phyloP scores from a whole-genome alignment of 495 filamentous ascomycete genomes.

The Neurospora sp. region DNA sequence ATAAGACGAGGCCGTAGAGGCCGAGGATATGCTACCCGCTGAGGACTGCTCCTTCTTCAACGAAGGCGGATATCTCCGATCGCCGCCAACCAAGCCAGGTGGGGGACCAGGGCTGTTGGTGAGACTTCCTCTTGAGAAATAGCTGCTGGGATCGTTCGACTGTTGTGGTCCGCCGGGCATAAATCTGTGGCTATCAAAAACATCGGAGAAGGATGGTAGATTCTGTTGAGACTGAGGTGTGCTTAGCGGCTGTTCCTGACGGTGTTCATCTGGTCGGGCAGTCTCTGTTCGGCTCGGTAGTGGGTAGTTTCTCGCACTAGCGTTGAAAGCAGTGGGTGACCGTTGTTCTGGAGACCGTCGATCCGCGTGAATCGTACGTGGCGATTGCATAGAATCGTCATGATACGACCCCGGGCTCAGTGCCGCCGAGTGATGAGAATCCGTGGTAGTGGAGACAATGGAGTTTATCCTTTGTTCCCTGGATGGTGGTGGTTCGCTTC shows the following conservation, averaged over 20 bases:
- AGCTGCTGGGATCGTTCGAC: conserved; percentile 12
- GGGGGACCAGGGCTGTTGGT: conserved; percentile 10
- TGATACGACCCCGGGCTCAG: conserved; percentile 15
- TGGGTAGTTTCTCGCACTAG: conserved; percentile 6
- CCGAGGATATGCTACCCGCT: conserved; percentile 24
- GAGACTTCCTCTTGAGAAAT: conserved; percentile 5
- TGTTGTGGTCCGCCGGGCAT: conserved; percentile 2
- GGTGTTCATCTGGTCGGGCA: conserved; percentile 11
- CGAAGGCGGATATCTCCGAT: conserved; percentile 14
- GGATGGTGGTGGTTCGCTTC: conserved; percentile 35
- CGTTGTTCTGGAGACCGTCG: conserved; percentile 9
- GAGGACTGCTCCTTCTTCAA: conserved; percentile 32
- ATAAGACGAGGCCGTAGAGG: conserved; percentile 14
- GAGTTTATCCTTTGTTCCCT: conserved; percentile 32
- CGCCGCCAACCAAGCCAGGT: conserved; percentile 4
- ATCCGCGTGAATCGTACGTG: conserved; percentile 10
- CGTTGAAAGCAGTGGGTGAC: conserved; percentile 16
- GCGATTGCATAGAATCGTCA: conserved; percentile 28
- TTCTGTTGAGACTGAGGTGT: conserved; percentile 5
- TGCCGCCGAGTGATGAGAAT: conserved; percentile 21
- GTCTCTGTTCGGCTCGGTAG: conserved; percentile 7
- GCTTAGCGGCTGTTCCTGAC: conserved; percentile 7
- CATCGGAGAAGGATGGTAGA: conserved; percentile 25
- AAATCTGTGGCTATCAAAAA: conserved; percentile 17
- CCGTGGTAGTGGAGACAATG: conserved; percentile 22